Base-by-base conservation (phyloP, 495 filamentous ascomycete genomes). In the Entonaema liquescens region DNA sequence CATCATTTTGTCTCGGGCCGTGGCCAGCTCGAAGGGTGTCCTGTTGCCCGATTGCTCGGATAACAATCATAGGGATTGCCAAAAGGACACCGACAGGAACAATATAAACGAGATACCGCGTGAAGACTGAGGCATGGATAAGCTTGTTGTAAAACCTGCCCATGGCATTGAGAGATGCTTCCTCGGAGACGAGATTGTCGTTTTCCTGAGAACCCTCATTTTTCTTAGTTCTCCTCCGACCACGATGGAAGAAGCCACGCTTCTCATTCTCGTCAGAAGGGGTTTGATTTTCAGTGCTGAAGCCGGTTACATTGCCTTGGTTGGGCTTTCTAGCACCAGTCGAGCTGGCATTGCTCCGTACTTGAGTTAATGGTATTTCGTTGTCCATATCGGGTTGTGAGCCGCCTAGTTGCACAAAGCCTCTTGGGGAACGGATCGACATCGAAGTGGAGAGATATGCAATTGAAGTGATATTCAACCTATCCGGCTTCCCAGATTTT, bases 101-200 rank as follows among this genome's bases (percentile, higher is more conserved):
- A 60, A 98, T 88, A 77, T 97, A 98, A 57, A 99, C 84, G 50
- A 97, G 83, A 74, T 98, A 99, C 28, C 94, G 88, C 57, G 91
- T 97, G 71, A 97, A 76, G 74, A 95, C 87, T 15, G 92, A 95
- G 79, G 93, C 97, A 75, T 92, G 88, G 71, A 95, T 78, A 57
- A 99, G 87, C 75, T 89, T 93, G 74, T 90, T 85, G 79, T 98
- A 99, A 65, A 99, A 78, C 65, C 82, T 88, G n/a, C 95, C 95
- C 89, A 99, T 91, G 53, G 84, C 84, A 62, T 89, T 98, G 70
- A 98, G 76, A 4, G 85, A 86, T 11, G 83, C 73, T 54, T 85
- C 84, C n/a, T 89, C 88, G 26, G 74, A 71, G 60, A 77, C 59
- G 5, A 88, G 87, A 62, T 89, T 85, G 60, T 86, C 88, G 50